Conservation (phyloP, 2,329 filamentous ascomycete species). For the Scedosporium dehoogii region DNA sequence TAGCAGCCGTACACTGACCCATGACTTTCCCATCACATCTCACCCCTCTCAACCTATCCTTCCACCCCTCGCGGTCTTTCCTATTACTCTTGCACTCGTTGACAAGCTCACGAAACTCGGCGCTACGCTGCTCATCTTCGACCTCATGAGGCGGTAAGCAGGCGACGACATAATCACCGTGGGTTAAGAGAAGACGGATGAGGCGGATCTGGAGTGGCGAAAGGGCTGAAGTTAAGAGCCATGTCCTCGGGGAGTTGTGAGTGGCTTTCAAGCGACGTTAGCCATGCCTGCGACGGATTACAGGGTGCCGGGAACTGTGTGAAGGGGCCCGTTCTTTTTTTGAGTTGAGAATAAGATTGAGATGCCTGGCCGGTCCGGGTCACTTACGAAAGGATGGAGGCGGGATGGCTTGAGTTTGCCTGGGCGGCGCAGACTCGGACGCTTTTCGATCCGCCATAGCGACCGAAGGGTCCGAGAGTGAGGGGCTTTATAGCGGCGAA, state of each 20-base stretch:
- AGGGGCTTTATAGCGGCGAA: neutral
- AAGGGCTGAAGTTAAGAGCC: conserved; percentile 82
- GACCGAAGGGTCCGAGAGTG: neutral
- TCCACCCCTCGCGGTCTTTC: conserved; percentile 67
- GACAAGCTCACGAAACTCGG: conserved; percentile 72
- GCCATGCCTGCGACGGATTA: neutral
- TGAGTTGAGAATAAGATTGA: neutral
- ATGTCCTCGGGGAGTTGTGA: conserved; percentile 71
- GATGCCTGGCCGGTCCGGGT: neutral
- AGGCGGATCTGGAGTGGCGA: conserved; percentile 78
- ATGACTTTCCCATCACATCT: conserved; percentile 52
- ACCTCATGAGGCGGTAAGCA: conserved; percentile 72
- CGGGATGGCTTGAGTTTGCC: conserved; percentile 1
- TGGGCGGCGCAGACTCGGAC: neutral
- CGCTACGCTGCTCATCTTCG: conserved; percentile 63
- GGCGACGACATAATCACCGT: conserved; percentile 84
- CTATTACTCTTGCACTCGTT: conserved; percentile 54
- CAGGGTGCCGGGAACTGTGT: neutral
- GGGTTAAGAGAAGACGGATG: conserved; percentile 70
- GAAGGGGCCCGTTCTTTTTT: neutral
- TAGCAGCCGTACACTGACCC: conserved; percentile 70
- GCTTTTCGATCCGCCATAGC: conserved; percentile 6
- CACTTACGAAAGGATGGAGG: conserved; percentile 7
- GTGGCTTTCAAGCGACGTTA: conserved; percentile 33
- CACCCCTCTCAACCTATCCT: conserved; percentile 61